Conservation (phyloP, 2,329 filamentous ascomycete genomes). For the Raffaelea deltoideospora region DNA sequence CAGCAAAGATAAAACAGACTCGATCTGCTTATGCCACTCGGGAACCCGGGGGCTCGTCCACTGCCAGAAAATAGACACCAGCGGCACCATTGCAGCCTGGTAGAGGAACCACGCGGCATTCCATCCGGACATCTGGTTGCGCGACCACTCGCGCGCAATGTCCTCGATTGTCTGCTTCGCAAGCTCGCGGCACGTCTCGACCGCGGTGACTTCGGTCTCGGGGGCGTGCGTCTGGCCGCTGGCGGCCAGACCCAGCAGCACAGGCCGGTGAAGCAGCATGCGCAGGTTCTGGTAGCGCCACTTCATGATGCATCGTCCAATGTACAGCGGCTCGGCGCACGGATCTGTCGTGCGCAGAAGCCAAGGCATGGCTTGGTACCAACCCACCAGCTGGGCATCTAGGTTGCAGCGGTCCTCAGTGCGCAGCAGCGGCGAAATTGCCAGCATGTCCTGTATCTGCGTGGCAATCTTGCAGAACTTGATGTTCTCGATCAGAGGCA, state of each 20-base stretch:
- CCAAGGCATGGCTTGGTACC: constrained; percentile 58
- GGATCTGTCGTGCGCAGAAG: constrained; percentile 48
- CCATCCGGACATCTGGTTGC: constrained; percentile 66
- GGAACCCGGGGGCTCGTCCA: constrained; percentile 30
- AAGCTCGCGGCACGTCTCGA: constrained; percentile 53
- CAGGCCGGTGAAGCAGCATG: constrained; percentile 60
- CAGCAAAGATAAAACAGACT: constrained; percentile 43
- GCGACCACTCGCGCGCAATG: constrained; percentile 53
- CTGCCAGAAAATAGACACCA: constrained; percentile 62
- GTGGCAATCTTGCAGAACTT: constrained; percentile 69
- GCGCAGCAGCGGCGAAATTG: constrained; percentile 52
- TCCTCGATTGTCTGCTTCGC: constrained; percentile 59
- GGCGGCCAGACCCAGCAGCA: constrained; percentile 50
- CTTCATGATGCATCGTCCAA: constrained; percentile 60
- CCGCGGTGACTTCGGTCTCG: constrained; percentile 50
- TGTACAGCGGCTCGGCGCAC: constrained; percentile 55
- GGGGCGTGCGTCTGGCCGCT: constrained; percentile 33
- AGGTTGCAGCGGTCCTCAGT: constrained; percentile 49
- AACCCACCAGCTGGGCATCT: constrained; percentile 53
- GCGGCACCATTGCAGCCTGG: constrained; percentile 64
- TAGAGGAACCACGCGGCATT: constrained; percentile 73
- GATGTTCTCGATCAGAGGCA: constrained; percentile 61
- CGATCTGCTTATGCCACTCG: constrained; percentile 42
- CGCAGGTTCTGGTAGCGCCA: constrained; percentile 71
- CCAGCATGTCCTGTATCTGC: constrained; percentile 60